These are phyloP conservation scores for Roridomyces roridus DNA, from an alignment of 768 basidiomycete species.

Conservation along the genomic window DNA sequence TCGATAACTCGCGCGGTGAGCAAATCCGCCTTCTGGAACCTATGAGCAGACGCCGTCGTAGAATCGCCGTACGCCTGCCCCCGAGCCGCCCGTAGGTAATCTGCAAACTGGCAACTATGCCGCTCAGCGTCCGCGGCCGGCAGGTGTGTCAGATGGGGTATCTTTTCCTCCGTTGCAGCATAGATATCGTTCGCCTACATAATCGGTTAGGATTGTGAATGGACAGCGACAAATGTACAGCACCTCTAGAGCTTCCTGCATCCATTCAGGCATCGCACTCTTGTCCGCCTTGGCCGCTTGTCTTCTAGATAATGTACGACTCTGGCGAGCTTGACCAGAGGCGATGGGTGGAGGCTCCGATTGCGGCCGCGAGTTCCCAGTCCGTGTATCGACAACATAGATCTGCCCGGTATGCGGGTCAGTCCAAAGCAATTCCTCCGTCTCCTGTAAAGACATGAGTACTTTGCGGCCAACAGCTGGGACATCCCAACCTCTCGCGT, in stretches of 20 bases:
- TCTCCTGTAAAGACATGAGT: constrained; percentile 25
- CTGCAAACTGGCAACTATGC: constrained; percentile 21
- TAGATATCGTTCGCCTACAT: constrained; percentile 65
- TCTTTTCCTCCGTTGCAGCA: constrained; percentile 49
- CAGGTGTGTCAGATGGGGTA: constrained; percentile 36
- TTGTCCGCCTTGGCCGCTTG: constrained; percentile 17
- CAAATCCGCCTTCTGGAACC: constrained; percentile 63
- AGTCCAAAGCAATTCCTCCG: constrained; percentile 57
- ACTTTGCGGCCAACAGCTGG: background rate
- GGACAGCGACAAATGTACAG: constrained; percentile 18
- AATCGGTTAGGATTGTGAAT: background rate
- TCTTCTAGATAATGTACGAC: constrained; percentile 26
- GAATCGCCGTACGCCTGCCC: constrained; percentile 19
- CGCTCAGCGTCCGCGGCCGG: constrained; percentile 11
- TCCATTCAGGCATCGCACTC: constrained; percentile 62
- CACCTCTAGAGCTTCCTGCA: constrained; percentile 65
- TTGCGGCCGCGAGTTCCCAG: constrained; percentile 67
- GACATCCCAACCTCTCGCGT: constrained; percentile 7
- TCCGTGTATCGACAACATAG: constrained; percentile 69
- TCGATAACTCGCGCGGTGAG: constrained; percentile 64
- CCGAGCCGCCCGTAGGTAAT: constrained; percentile 23
- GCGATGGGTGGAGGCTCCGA: constrained; percentile 21
- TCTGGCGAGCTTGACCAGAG: constrained; percentile 21
- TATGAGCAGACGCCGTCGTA: constrained; percentile 31
- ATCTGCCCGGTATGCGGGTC: constrained; percentile 66